Evolutionary conservation across 352 stramenopile species (phyloP), one percentile per base, ranked within the genome.

Genomic region (Globisporangium perplexum): DNA sequence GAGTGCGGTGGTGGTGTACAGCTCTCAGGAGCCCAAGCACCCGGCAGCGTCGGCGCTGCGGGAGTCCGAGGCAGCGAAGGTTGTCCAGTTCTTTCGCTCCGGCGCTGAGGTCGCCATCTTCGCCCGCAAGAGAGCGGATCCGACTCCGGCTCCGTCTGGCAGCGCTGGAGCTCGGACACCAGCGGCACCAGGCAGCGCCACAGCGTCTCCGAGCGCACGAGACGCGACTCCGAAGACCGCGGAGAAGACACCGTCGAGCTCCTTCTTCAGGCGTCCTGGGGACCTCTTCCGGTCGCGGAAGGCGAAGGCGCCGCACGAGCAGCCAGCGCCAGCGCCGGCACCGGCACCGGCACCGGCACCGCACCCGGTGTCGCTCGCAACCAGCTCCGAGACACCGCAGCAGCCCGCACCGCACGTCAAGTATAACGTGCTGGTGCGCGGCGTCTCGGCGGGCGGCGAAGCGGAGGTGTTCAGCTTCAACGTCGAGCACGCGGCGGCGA

Each of bases 21-120:
- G 65, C 23, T 62, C 71, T 0, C 62, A 76, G 28, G 48, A 61
- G 26, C 26, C 31, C 1, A 86, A 86, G 53, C 60, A 48, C 15
- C 26, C 59, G 0, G 24, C 20, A 28, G 52, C 62, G 0, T 52
- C 45, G 3, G 20, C 49, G 33, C 26, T 84, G 0, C 38, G 33
- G 8, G 64, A 55, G 1, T 66, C 70, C 22, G 47, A 83, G 7
- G 64, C 71, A 20, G 48, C 66, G 3, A 81, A 74, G 23, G 33
- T 74, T 0, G 24, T 54, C 4, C 58, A 75, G 44, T 86, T 88
- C 18, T 41, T 68, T 36, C 42, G 41, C 2, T 65, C 59, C 0
- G 47, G 28, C 5, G 17, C 45, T 8, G 36, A 50, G 8, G 48
- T 65, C 22, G 44, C 41, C 1, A 49, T 75, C 10, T 48, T 57